Evolutionary conservation across 192 early-diverging fungal species (phyloP), one percentile per base, ranked within the genome.

Genomic region (Diversispora epigaea): DNA sequence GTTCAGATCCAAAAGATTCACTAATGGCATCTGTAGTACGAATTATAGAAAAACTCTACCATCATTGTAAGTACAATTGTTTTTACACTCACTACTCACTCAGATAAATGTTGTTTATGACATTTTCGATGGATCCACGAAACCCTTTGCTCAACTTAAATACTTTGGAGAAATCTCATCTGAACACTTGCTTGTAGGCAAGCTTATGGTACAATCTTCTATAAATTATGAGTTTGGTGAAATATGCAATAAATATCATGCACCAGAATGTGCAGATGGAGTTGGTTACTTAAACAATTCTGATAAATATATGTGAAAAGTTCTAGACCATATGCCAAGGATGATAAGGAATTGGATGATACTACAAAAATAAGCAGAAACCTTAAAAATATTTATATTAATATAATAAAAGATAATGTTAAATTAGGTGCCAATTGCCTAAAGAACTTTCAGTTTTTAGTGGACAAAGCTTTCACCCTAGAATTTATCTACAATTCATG

Each of bases 231-330:
- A 76, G 43, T 76, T 56, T 19, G 47, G 75, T 56, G 54, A 68
- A 57, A 76, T 65, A 32, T 5, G 52, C 1, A 40, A 63, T 57
- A 68, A 58, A 76, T 67, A 76, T 67, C 64, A 76, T 56, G 55
- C 64, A 47, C 67, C 47, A 40, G n/a, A 76, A 57, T 76, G 45
- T 14, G 49, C 75, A 14, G 64, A 76, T 32, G 49, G 75, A 19
- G 21, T 67, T 44, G 75, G 63, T 15, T 57, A 60, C 54, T n/a
- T 76, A 60, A 76, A 40, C 11, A 76, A 32, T 32, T 3, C 54
- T 25, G 64, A 76, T 55, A 76, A 76, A 57, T 76, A 45, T 76
- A 76, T 57, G 21, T 76, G 17, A 54, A 76, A 68, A 50, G 65
- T n/a, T 52, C 65, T 21, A 76, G 40, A n/a, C 47, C 40, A 56